Evolutionary conservation across 169 alveolate genomes (phyloP).

Genomic region (Plasmodium yoelii): DNA sequence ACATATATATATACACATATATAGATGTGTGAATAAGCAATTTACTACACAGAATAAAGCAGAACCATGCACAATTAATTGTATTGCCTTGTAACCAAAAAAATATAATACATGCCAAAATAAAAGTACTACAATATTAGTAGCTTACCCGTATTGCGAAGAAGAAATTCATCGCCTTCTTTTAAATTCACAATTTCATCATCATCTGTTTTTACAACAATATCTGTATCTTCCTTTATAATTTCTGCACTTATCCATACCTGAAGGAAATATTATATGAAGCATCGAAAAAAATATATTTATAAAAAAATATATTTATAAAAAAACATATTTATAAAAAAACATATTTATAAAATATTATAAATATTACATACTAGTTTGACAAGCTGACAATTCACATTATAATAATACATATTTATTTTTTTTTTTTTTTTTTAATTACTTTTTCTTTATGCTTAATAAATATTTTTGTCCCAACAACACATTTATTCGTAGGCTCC

Average conservation of each 20-base stretch:
- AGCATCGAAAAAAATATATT: background rate
- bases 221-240: conserved; percentile 36
- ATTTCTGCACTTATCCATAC: conserved; percentile 75
- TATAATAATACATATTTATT: no score
- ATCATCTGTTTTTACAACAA: conserved; percentile 62
- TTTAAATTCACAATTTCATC: conserved; percentile 56
- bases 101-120: no score
- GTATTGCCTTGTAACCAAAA: no score
- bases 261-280: background rate
- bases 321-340: no score
- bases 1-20: background rate
- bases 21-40: background rate
- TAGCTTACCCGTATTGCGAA: conserved; percentile 32
- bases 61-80: no score
- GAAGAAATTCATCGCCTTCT: conserved; percentile 50
- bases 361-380: background rate
- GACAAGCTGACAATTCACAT: no score
- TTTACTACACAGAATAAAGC: no score
- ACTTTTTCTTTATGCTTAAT: conserved; percentile 59
- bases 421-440: background rate
- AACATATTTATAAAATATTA: background rate
- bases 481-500: conserved; percentile 50
- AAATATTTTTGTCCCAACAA: conserved; percentile 56
- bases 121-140: no score
- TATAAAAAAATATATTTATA: no score